Percentiles rank a stretch among this genome's conserved stretches.
Evolutionary conservation across 768 basidiomycete genomes (phyloP).

Genomic region (Cyclocybe cylindracea): DNA sequence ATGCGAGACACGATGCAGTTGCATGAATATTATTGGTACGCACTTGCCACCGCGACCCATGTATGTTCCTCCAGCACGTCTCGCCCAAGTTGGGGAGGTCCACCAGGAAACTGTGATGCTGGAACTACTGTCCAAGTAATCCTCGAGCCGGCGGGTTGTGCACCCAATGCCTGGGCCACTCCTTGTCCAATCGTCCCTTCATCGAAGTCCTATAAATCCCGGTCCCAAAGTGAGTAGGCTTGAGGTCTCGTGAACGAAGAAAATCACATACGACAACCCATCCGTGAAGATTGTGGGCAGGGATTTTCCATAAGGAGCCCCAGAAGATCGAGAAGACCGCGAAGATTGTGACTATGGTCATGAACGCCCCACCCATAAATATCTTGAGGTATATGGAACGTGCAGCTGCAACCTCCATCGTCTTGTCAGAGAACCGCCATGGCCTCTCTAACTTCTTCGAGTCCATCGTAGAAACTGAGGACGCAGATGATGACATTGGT

Average conservation of each 20-base stretch:
- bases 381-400: slow-evolving; percentile 48
- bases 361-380: slow-evolving; percentile 33
- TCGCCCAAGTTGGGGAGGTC: slow-evolving; percentile 39
- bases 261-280: slow-evolving; percentile 54
- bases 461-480: not conserved
- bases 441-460: not conserved
- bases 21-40: slow-evolving; percentile 17
- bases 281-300: slow-evolving; percentile 44
- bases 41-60: slow-evolving; percentile 60
- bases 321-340: slow-evolving; percentile 59
- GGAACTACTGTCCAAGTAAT: slow-evolving; percentile 48
- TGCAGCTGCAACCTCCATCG: slow-evolving; percentile 20
- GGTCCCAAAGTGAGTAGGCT: not conserved
- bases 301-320: slow-evolving; percentile 50
- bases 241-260: not conserved
- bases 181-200: slow-evolving; percentile 50
- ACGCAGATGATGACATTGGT: not conserved
- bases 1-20: not conserved
- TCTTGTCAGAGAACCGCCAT: slow-evolving; percentile 28
- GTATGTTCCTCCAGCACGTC: slow-evolving; percentile 49
- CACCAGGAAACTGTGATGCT: slow-evolving; percentile 45
- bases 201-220: slow-evolving; percentile 55
- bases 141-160: slow-evolving; percentile 24
- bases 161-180: slow-evolving; percentile 40
- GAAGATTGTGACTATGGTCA: slow-evolving; percentile 46